These are phyloP conservation scores for Boletus semigastroideus DNA, from an alignment of 1,284 basidiomycete genomes.

Conservation along the genomic window DNA sequence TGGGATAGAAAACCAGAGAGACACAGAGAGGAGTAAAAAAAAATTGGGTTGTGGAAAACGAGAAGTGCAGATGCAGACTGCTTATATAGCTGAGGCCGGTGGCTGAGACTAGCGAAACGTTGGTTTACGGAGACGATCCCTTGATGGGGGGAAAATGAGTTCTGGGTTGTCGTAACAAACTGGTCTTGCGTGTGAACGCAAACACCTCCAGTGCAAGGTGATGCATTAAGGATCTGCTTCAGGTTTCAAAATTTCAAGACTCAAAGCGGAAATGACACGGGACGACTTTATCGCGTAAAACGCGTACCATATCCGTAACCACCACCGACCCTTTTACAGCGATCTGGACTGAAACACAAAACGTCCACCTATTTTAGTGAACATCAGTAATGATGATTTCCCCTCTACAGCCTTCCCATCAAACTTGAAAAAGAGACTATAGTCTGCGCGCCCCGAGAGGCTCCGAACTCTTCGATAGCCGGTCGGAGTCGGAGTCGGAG, in stretches of 20 bases:
- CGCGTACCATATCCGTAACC: not conserved
- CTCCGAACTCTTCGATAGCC: too few species aligned
- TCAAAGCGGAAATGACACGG: not conserved
- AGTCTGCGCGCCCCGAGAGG: too few species aligned
- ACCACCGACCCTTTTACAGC: not conserved
- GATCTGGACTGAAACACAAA: too few species aligned
- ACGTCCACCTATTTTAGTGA: too few species aligned
- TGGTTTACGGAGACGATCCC: not conserved
- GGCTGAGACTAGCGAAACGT: slow-evolving; percentile 24
- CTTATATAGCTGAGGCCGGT: slow-evolving; percentile 30
- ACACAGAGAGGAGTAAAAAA: not conserved
- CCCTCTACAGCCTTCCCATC: too few species aligned
- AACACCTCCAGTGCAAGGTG: not conserved
- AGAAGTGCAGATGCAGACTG: not conserved
- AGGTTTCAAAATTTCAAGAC: not conserved
- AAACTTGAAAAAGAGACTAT: too few species aligned
- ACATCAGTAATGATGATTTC: too few species aligned
- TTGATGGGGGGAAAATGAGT: slow-evolving; percentile 1
- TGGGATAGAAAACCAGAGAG: not conserved
- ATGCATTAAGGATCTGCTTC: too few species aligned
- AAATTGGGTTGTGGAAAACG: not conserved
- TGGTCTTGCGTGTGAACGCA: slow-evolving; percentile 4
- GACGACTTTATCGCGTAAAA: too few species aligned
- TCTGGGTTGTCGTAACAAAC: slow-evolving; percentile 16
- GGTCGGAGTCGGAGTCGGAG: too few species aligned